Evolutionary conservation across 192 early-diverging fungal genomes (phyloP).

Genomic region (Lobosporangium transversale): DNA sequence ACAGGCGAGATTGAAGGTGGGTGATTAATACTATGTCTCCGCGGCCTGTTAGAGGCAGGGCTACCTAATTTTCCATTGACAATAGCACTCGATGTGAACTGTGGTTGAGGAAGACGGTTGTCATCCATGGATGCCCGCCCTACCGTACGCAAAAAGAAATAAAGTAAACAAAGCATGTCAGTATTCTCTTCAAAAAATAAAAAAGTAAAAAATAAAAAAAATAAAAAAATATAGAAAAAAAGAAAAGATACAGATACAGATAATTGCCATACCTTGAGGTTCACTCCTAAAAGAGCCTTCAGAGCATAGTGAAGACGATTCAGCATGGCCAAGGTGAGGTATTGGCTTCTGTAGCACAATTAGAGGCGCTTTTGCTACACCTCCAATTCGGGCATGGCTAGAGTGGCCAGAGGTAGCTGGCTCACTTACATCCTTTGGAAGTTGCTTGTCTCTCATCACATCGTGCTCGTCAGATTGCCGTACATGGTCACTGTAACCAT

Average conservation of each 20-base stretch:
- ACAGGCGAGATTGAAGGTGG: constrained; percentile 9
- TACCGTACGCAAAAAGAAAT: constrained; percentile 1
- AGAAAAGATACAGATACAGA: neutral
- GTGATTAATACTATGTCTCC: constrained; percentile 37
- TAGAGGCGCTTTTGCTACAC: neutral
- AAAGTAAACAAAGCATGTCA: neutral
- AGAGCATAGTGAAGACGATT: neutral
- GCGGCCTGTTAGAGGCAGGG: neutral
- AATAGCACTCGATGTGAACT: neutral
- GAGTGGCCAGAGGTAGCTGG: too few species aligned
- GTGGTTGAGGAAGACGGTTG: neutral
- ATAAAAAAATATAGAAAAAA: constrained; percentile 1
- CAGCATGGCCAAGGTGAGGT: constrained; percentile 15
- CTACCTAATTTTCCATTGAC: neutral
- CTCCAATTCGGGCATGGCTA: too few species aligned
- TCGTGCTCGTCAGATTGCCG: too few species aligned
- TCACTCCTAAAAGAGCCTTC: neutral
- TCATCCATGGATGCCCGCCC: constrained; percentile 23
- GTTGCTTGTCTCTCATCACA: too few species aligned
- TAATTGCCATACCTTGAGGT: neutral
- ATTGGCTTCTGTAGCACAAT: constrained; percentile 21
- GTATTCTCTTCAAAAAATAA: neutral
- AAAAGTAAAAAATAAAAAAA: neutral
- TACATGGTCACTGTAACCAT: too few species aligned
- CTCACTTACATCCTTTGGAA: too few species aligned